These are phyloP conservation scores for Maudiozyma humilis DNA, from an alignment of 1,139 yeast species.

Conservation along the genomic window DNA sequence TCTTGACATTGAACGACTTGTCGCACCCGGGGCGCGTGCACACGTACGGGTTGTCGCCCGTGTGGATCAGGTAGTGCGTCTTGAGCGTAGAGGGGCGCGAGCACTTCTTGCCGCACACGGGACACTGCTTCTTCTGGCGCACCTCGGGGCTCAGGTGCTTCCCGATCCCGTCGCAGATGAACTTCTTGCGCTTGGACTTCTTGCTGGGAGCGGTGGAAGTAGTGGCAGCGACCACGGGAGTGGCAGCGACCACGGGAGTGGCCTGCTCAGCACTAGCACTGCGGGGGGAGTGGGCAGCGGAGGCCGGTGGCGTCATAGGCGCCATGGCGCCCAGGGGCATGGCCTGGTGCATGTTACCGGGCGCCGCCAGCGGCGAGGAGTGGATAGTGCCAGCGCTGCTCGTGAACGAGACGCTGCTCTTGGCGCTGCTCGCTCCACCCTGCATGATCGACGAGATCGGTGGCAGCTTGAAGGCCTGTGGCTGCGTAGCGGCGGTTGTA, in stretches of 20 bases:
- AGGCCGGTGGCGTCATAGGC: constrained; percentile 2
- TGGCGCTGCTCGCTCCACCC: neutral
- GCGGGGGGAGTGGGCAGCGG: neutral
- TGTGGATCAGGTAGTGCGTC: constrained; percentile 77
- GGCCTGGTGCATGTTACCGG: neutral
- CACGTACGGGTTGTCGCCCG: constrained; percentile 76
- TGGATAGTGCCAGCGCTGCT: neutral
- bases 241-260: no score
- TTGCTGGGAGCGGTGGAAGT: neutral
- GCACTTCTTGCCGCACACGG: constrained; percentile 67
- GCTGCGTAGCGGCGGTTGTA: neutral
- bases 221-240: neutral
- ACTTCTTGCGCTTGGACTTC: constrained; percentile 2
- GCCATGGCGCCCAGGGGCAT: no score
- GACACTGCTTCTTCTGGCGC: constrained; percentile 36
- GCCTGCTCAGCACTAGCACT: neutral
- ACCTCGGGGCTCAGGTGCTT: constrained; percentile 5
- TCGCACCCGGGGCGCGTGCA: constrained; percentile 70
- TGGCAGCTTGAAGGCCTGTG: constrained; percentile 1
- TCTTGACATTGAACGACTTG: constrained; percentile 66
- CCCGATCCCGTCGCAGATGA: neutral
- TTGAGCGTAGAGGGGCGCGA: constrained; percentile 76
- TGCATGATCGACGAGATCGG: constrained; percentile 4
- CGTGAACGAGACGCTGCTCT: no score
- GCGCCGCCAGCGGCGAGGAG: neutral